phyloP scores from a whole-genome alignment of 768 basidiomycete genomes.

The Tricholoma saponaceum region DNA sequence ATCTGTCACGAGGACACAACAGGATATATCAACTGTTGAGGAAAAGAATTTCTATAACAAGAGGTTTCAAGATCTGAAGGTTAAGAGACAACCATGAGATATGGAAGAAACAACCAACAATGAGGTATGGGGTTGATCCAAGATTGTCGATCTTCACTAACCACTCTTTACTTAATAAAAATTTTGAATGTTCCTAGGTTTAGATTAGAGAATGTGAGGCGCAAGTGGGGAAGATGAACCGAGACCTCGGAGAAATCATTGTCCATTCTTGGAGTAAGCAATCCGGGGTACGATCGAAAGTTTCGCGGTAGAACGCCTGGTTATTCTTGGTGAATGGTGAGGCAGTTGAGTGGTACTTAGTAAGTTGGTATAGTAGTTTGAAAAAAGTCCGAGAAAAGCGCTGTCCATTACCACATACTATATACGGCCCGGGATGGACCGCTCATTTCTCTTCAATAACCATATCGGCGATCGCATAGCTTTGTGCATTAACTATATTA shows the following conservation, averaged over 20 bases:
- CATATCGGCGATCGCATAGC: too few relatives aligned
- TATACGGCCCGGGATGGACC: not conserved
- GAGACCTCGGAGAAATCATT: conserved; percentile 45
- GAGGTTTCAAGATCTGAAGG: not conserved
- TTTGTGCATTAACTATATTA: too few relatives aligned
- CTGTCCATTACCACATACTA: too few relatives aligned
- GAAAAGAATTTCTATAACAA: conserved; percentile 57
- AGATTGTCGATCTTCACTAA: conserved; percentile 59
- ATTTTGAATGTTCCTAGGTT: conserved; percentile 50
- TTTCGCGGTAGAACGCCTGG: too few relatives aligned
- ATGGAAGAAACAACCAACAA: conserved; percentile 46
- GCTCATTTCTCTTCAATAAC: not conserved
- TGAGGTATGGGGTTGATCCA: conserved; percentile 63
- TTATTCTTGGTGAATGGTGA: too few relatives aligned
- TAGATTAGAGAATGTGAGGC: conserved; percentile 9
- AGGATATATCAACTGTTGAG: conserved; percentile 51
- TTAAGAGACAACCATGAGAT: not conserved
- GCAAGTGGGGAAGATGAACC: conserved; percentile 1
- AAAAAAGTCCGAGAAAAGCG: too few relatives aligned
- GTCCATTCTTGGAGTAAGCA: conserved; percentile 33
- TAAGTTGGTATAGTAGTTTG: too few relatives aligned
- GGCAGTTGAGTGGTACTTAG: too few relatives aligned
- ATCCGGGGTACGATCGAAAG: not conserved
- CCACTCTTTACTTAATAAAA: conserved; percentile 68
- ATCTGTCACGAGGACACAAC: conserved; percentile 66